phyloP scores from a whole-genome alignment of 2,329 filamentous ascomycete species.

The Bipolaris sorokiniana region DNA sequence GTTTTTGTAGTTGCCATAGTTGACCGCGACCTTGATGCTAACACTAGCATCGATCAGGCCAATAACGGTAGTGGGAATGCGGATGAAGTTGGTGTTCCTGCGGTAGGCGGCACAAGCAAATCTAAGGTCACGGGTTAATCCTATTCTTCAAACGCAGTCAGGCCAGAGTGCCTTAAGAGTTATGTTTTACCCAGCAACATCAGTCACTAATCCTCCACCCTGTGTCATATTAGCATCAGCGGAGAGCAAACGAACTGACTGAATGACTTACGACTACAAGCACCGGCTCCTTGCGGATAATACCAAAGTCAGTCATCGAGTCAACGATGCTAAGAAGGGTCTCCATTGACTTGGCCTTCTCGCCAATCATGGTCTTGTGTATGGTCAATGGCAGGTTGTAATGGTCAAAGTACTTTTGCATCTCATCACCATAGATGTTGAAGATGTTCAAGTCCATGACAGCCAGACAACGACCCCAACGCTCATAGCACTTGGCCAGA shows the following conservation, averaged over 20 bases:
- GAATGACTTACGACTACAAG: conserved; percentile 40
- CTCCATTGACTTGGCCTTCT: conserved; percentile 76
- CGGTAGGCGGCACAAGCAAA: conserved; percentile 72
- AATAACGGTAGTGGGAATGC: conserved; percentile 76
- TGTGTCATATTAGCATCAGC: conserved; percentile 18
- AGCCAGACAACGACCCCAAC: conserved; percentile 69
- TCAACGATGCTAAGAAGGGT: conserved; percentile 73
- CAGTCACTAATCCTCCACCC: conserved; percentile 51
- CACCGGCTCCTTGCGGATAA: conserved; percentile 64
- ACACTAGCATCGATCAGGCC: conserved; percentile 77
- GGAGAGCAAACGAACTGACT: not conserved
- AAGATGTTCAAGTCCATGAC: conserved; percentile 76
- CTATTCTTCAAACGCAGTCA: conserved; percentile 27
- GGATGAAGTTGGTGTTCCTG: conserved; percentile 75
- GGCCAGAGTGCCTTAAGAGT: conserved; percentile 59
- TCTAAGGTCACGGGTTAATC: conserved; percentile 33
- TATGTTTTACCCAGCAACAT: conserved; percentile 68
- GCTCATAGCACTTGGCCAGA: conserved; percentile 68
- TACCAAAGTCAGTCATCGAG: conserved; percentile 75
- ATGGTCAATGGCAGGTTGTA: conserved; percentile 67
- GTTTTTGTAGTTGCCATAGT: conserved; percentile 79
- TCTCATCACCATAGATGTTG: conserved; percentile 69
- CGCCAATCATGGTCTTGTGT: conserved; percentile 75
- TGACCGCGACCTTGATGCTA: conserved; percentile 79
- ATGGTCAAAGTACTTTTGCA: conserved; percentile 71